A percentile compares a stretch with the other conserved stretches of the same genome.
phyloP scores from a whole-genome alignment of 1,284 basidiomycete genomes.

The Papiliotrema laurentii region DNA sequence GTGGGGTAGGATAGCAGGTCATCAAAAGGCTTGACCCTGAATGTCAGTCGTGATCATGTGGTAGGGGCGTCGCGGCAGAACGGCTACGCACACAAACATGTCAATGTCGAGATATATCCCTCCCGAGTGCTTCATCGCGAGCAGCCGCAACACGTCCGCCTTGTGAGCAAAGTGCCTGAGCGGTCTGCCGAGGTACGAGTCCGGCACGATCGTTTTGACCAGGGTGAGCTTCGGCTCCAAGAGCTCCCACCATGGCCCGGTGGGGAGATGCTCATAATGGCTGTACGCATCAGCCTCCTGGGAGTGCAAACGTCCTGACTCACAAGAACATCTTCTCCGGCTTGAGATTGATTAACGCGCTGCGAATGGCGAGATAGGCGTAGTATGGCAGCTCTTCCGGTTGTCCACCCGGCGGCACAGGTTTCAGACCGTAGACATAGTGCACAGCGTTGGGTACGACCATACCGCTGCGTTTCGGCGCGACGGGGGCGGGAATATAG shows the following conservation, averaged over 20 bases:
- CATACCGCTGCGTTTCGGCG: conserved; percentile 33
- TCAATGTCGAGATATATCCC: conserved; percentile 54
- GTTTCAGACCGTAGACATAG: conserved; percentile 48
- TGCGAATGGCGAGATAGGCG: conserved; percentile 49
- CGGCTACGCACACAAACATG: conserved; percentile 39
- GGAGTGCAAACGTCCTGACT: conserved; percentile 12
- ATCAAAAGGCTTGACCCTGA: conserved; percentile 36
- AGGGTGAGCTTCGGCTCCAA: conserved; percentile 42
- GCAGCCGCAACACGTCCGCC: conserved; percentile 43
- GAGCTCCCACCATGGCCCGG: conserved; percentile 47
- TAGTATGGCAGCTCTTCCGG: conserved; percentile 48
- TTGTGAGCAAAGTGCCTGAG: conserved; percentile 47
- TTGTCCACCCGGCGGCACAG: conserved; percentile 23
- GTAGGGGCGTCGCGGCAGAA: not conserved
- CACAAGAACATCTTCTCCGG: conserved; percentile 48
- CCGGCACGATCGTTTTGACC: conserved; percentile 34
- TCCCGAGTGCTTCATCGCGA: conserved; percentile 44
- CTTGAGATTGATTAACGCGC: conserved; percentile 46
- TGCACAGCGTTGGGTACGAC: conserved; percentile 45
- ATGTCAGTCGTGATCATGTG: not conserved
- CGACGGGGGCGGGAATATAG: conserved; percentile 29
- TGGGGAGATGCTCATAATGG: conserved; percentile 45
- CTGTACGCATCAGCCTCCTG: conserved; percentile 16
- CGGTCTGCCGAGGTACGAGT: conserved; percentile 34
- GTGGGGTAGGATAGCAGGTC: conserved; percentile 42